phyloP scores from a whole-genome alignment of 805 yeast genomes.

The Candida krabiensis region DNA sequence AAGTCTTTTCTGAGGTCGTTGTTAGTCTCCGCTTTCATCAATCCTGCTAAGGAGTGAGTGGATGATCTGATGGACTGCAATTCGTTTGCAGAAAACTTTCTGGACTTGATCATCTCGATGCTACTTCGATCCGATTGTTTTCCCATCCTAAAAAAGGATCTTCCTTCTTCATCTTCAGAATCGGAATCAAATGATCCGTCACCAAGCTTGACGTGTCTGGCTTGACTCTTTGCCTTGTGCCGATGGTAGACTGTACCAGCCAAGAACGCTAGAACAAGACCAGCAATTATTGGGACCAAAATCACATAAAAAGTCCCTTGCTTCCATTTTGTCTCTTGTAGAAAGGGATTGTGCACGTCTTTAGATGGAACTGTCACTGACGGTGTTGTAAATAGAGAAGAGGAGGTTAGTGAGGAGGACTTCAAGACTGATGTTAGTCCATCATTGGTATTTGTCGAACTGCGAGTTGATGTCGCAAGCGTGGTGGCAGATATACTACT shows the following conservation, averaged over 20 bases:
- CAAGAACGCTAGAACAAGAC: conserved; percentile 22
- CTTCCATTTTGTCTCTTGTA: conserved; percentile 15
- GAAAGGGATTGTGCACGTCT: conserved; percentile 24
- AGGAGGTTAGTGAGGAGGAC: conserved; percentile 1
- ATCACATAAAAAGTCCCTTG: conserved; percentile 31
- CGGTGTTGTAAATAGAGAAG: conserved; percentile 2
- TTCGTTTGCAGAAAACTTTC: conserved; percentile 1
- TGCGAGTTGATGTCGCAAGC: neutral
- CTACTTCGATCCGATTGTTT: neutral
- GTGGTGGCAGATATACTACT: neutral
- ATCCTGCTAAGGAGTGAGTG: conserved; percentile 4
- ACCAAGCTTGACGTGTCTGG: conserved; percentile 16
- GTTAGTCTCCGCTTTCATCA: neutral
- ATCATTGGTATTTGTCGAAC: conserved; percentile 8
- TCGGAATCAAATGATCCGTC: conserved; percentile 18
- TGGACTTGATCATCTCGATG: conserved; percentile 7
- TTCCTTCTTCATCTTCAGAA: conserved; percentile 5
- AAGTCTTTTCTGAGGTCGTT: conserved; percentile 3
- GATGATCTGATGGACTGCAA: conserved; percentile 2
- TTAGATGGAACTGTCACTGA: conserved; percentile 17
- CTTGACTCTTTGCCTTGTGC: conserved; percentile 23
- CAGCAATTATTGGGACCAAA: conserved; percentile 27
- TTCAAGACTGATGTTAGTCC: neutral
- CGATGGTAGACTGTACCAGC: conserved; percentile 21
- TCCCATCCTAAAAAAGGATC: conserved; percentile 6